Evolutionary conservation across 352 stramenopile species (phyloP).

Genomic region (Pythium dissotocum): DNA sequence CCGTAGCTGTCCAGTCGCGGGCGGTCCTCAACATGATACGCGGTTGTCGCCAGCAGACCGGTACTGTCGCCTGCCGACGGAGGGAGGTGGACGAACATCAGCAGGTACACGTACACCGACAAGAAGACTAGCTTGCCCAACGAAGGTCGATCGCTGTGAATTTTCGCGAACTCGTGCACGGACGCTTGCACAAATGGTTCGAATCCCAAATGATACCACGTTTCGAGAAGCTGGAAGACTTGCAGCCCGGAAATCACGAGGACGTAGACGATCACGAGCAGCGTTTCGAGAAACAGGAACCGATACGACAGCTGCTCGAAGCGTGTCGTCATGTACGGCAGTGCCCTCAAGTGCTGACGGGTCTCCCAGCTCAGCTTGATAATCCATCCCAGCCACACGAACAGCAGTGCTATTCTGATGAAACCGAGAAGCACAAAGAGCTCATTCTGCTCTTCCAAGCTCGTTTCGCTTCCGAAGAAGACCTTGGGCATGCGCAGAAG

Average conservation of each 20-base stretch:
- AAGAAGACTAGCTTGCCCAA: constrained; percentile 78
- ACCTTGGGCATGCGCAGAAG: constrained; percentile 64
- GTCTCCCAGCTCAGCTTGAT: constrained; percentile 55
- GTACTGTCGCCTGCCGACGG: constrained; percentile 48
- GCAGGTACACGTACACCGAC: constrained; percentile 79
- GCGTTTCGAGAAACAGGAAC: constrained; percentile 76
- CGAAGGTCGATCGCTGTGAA: constrained; percentile 51
- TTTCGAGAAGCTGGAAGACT: constrained; percentile 57
- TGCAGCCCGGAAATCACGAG: constrained; percentile 67
- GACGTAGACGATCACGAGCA: constrained; percentile 77
- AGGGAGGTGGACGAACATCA: constrained; percentile 84
- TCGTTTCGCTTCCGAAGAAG: constrained; percentile 31
- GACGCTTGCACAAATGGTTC: constrained; percentile 66
- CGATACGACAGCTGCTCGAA: constrained; percentile 88
- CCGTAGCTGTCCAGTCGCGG: constrained; percentile 61
- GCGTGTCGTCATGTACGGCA: constrained; percentile 86
- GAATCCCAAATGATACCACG: constrained; percentile 72
- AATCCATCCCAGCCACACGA: constrained; percentile 79
- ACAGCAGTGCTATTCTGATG: constrained; percentile 51
- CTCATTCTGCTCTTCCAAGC: constrained; percentile 37
- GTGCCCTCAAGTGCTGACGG: constrained; percentile 51
- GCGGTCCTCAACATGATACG: constrained; percentile 71
- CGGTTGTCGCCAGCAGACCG: constrained; percentile 60
- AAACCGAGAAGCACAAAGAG: constrained; percentile 74
- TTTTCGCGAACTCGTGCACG: constrained; percentile 67